phyloP scores from a whole-genome alignment of 805 yeast species.

The Ogataea siamensis region DNA sequence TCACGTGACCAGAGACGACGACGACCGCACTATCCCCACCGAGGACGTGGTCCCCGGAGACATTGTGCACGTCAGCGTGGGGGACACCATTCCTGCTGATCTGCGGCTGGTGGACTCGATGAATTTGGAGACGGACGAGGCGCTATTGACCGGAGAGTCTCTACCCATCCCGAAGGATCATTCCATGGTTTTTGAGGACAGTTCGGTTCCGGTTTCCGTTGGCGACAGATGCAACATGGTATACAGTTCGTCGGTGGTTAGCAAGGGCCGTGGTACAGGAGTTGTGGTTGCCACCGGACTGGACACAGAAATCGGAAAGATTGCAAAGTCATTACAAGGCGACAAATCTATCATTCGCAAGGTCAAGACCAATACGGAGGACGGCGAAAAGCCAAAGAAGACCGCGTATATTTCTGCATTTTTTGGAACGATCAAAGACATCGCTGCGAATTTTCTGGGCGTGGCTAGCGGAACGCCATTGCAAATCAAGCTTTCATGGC shows the following conservation, averaged over 20 bases:
- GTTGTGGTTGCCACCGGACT: not conserved
- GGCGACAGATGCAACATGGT: constrained; percentile 32
- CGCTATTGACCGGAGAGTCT: constrained; percentile 51
- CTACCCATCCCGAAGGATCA: constrained; percentile 26
- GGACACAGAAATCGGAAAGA: not conserved
- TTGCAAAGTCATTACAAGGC: not conserved
- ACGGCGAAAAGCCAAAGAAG: not conserved
- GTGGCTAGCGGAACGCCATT: constrained; percentile 1
- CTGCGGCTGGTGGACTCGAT: constrained; percentile 40
- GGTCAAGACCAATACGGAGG: not conserved
- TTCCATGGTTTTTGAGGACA: constrained; percentile 24
- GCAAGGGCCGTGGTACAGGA: not conserved
- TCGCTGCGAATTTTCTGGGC: not conserved
- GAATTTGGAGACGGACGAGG: constrained; percentile 44
- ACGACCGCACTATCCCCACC: constrained; percentile 32
- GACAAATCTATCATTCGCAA: not conserved
- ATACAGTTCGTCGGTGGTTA: constrained; percentile 35
- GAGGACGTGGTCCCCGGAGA: constrained; percentile 43
- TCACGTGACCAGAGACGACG: constrained; percentile 37
- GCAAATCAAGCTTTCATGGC: not conserved
- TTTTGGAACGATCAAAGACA: not conserved
- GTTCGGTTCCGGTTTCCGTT: constrained; percentile 15
- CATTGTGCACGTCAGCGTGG: constrained; percentile 36
- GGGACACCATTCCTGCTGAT: constrained; percentile 48
- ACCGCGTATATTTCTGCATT: not conserved